Conservation (phyloP, 192 early-diverging fungal genomes). For the Rhizophlyctis rosea region DNA sequence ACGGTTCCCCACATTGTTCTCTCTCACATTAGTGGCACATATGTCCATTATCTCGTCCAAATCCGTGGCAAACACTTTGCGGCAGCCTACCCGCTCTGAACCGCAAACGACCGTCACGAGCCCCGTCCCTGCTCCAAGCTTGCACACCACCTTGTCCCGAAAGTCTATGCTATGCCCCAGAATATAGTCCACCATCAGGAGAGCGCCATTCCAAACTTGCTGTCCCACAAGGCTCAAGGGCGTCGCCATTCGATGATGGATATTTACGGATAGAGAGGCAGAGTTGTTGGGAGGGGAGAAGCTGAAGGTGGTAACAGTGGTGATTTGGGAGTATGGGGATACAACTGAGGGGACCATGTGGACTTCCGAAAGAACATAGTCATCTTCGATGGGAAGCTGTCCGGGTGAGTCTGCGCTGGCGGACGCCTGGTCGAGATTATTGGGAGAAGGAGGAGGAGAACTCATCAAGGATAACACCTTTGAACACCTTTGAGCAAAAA, state of each 20-base stretch:
- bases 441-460: no score
- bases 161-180: neutral
- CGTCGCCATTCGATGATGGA: constrained; percentile 31
- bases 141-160: constrained; percentile 9
- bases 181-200: constrained; percentile 27
- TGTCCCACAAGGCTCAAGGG: constrained; percentile 14
- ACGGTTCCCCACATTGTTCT: constrained; percentile 1
- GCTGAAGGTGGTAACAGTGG: neutral
- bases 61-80: constrained; percentile 32
- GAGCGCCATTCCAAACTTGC: constrained; percentile 38
- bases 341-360: constrained; percentile 17
- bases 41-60: constrained; percentile 17
- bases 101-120: constrained; percentile 14
- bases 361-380: constrained; percentile 28
- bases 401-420: no score
- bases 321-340: neutral
- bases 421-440: no score
- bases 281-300: neutral
- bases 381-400: no score
- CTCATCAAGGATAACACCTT: no score
- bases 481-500: no score
- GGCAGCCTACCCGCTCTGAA: neutral
- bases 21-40: constrained; percentile 6
- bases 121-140: constrained; percentile 33
- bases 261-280: neutral